Conservation (phyloP, 1,284 basidiomycete genomes). For the Xerocomus amazonicus region DNA sequence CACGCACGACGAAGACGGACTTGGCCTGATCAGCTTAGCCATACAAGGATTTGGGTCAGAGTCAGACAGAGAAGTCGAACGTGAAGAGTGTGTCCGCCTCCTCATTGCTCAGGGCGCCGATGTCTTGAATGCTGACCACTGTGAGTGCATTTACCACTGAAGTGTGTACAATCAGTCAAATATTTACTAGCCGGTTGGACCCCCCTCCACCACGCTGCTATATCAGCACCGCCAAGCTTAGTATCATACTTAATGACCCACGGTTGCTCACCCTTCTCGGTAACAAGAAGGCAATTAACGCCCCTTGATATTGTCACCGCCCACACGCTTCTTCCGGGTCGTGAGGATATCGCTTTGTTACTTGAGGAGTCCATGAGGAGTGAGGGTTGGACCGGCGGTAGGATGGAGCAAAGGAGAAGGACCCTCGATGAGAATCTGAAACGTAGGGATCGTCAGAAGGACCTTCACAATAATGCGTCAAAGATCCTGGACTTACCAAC, state of each 20-base stretch:
- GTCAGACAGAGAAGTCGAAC: constrained; percentile 76
- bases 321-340: constrained; percentile 72
- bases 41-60: constrained; percentile 83
- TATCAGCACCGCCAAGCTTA: constrained; percentile 86
- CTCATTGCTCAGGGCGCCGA: constrained; percentile 79
- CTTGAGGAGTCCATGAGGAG: constrained; percentile 80
- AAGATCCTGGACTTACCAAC: constrained; percentile 52
- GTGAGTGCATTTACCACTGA: constrained; percentile 37
- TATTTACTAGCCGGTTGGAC: constrained; percentile 80
- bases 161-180: constrained; percentile 6
- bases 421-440: constrained; percentile 55
- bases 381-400: constrained; percentile 68
- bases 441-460: constrained; percentile 50
- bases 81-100: constrained; percentile 83
- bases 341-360: constrained; percentile 75
- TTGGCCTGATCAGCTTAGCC: constrained; percentile 74
- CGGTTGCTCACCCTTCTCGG: constrained; percentile 76
- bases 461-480: constrained; percentile 52
- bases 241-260: constrained; percentile 91
- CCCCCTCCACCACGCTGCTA: constrained; percentile 89
- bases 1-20: constrained; percentile 77
- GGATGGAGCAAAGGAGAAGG: constrained; percentile 60
- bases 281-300: constrained; percentile 74
- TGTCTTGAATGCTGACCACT: constrained; percentile 58
- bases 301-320: constrained; percentile 84